Base-by-base conservation (phyloP, 2,329 filamentous ascomycete genomes). In the Fusarium phyllophilum region DNA sequence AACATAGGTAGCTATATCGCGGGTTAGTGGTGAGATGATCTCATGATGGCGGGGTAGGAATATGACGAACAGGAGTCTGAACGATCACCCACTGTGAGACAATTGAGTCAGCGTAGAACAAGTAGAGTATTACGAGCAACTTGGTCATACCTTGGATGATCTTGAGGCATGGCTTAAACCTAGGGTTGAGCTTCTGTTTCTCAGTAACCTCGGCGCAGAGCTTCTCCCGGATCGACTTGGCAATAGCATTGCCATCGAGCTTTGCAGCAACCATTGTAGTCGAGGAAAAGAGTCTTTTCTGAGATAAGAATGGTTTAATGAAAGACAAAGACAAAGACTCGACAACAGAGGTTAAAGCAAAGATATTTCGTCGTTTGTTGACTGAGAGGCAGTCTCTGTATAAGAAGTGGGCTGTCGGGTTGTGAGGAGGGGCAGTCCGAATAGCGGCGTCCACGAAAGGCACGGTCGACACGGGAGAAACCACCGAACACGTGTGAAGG, bases 191-290 rank as follows among this genome's bases (percentile, higher is more conserved):
- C 84, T 90, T 89, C 84, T 98, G 96, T 82, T 91, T 93, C 82
- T 93, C 87, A 77, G 90, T 89, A 83, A 99, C 97, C 84, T 98
- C 92, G 52, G 86, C 86, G 78, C 92, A 92, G 79, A 99, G 89
- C 71, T 89, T 89, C 86, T 95, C 94, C 71, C 96, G 92, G 82
- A 98, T 97, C 81, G 87, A 89, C 87, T 96, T 97, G 78, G 96
- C 96, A 86, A 98, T 95, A 82, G 94, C 94, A 64, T 92, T 97
- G 86, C 96, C 96, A 86, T 99, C 96, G 79, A 99, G 96, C 87
- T 95, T 97, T 79, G 89, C 90, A 77, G 94, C 96, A 78, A 91
- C 90, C 95, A 98, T 98, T 81, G 85, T 87, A 84, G 88, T 90
- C 76, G 84, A 84, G 46, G 84, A 84, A 77, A 86, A 87, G 66